Base-by-base conservation (phyloP, 2,329 filamentous ascomycete species). In the Moelleriella libera region DNA sequence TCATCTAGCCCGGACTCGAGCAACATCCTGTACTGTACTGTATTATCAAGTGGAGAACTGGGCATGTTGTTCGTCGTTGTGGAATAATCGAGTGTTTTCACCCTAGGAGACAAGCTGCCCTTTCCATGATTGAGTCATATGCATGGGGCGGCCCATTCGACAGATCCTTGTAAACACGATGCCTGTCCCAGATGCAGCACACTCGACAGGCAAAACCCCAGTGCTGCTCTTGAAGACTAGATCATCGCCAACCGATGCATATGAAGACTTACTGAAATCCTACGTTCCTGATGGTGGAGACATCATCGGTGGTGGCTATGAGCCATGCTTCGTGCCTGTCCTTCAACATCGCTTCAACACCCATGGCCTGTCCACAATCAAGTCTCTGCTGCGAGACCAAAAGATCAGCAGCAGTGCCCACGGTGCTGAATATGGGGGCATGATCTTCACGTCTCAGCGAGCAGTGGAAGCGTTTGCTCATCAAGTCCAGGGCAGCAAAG, bases 381-480 rank as follows among this genome's bases (percentile, higher is more conserved):
- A 68, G 31, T 57, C 62, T 3, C 58, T 80, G 12, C 69, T 89
- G 8, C 58, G 55, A 8, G 53, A 58, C 1, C 63, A 60, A 29
- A 53, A 57, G 12, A 71, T 82, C 50, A 66, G 67, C 43, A 51
- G 50, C n/a, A 46, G 45, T 0, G 41, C 57, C 1, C 32, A 37
- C 7, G 64, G 59, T 2, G 61, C 62, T 41, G 55, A 65, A 11
- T 90, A 86, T 57, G 84, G 85, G 5, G 86, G 84, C n/a, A 66
- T 90, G 49, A 81, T 92, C 45, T 90, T 92, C 59, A 92, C 86
- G 2, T 89, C 84, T 6, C 87, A 92, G 61, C 75, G 86, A 45
- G 85, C 87, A 1, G 86, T 92, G 2, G 87, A 92, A 60, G 85
- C 83, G 0, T 88, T 92, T 57, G 67, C 76, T 4, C 68, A 74